Percentiles rank a stretch among this genome's conserved stretches.
Evolutionary conservation across 2,329 filamentous ascomycete species (phyloP).

Genomic region (Arthroderma uncinatum): DNA sequence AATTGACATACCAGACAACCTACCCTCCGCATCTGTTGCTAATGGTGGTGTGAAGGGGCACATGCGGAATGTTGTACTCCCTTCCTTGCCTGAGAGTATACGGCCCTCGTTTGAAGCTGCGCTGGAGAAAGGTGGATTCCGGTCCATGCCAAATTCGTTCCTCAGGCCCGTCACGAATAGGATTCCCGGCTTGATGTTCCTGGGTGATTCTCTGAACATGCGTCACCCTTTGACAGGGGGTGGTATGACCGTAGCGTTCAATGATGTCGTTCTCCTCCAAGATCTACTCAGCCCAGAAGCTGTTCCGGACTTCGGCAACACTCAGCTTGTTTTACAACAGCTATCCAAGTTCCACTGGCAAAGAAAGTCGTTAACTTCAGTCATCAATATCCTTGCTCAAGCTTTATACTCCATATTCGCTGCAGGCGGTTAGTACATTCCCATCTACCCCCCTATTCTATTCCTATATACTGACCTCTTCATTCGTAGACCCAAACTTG

Average conservation of each 20-base stretch:
- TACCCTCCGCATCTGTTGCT: constrained; percentile 59
- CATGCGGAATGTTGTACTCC: constrained; percentile 67
- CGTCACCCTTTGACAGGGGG: constrained; percentile 95
- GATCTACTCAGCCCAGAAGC: constrained; percentile 58
- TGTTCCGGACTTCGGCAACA: constrained; percentile 60
- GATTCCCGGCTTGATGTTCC: constrained; percentile 61
- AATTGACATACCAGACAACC: constrained; percentile 71
- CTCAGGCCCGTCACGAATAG: constrained; percentile 67
- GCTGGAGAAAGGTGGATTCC: constrained; percentile 64
- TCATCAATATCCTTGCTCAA: constrained; percentile 97
- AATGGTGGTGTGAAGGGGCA: constrained; percentile 78
- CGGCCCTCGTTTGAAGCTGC: constrained; percentile 65
- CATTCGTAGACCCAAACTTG: constrained; percentile 51
- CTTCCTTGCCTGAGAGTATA: constrained; percentile 59
- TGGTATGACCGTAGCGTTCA: constrained; percentile 96
- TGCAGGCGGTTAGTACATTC: constrained; percentile 48
- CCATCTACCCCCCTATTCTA: constrained; percentile 4
- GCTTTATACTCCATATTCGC: constrained; percentile 87
- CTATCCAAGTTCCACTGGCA: constrained; percentile 75
- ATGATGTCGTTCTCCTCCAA: constrained; percentile 71
- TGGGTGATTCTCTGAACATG: constrained; percentile 98
- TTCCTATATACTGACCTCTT: not conserved
- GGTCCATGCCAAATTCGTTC: constrained; percentile 93
- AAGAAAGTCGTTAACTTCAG: constrained; percentile 67
- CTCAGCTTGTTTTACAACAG: constrained; percentile 52